Evolutionary conservation across 2,329 filamentous ascomycete species (phyloP), one percentile per base, ranked within the genome.

Genomic region (Myrmaecium sp.): DNA sequence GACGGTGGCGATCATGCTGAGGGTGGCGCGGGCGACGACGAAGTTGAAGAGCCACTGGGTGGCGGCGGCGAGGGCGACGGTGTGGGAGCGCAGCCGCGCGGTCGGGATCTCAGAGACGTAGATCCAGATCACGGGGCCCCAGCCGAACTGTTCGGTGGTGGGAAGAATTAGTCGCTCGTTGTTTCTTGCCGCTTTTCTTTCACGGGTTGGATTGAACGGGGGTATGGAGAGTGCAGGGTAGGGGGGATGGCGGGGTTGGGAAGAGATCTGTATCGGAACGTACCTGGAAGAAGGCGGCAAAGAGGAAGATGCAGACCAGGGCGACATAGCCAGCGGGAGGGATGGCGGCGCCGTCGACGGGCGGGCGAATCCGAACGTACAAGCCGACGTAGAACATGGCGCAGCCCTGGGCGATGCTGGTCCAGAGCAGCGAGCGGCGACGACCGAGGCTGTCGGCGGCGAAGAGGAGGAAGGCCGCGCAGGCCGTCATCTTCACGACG

Each of bases 1-100:
- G 27, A 64, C 57, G 0, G 58, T 66, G 6, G 58, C 58, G 40
- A 79, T 58, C 74, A 80, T 79, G 24, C 65, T 69, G 2, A 74
- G 67, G 3, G 74, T 71, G 17, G 70, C 69, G 30, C 70, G 56
- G 2, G 74, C 74, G 30, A 80, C 69, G 6, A 78, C 65, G 33
- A 80, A 76, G 43, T 81, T 81, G 49, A 80, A 79, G 4, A 80
- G 48, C 74, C 74, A 78, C 40, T 80, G 73, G 0, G 69, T 76
- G 2, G 68, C 69, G 1, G 74, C 73, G 0, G 64, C 74, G 24
- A 80, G 57, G 2, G 73, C 64, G 5, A 80, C 74, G 40, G 78
- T 79, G 36, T 74, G 52, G 11, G 67, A 68, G 29, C 75, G 57
- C 5, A 80, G 57, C 17, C 74, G 59, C 0, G 71, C 69, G 5